Conservation (phyloP, 805 yeast genomes). For the Wickerhamomyces rabaulensis region DNA sequence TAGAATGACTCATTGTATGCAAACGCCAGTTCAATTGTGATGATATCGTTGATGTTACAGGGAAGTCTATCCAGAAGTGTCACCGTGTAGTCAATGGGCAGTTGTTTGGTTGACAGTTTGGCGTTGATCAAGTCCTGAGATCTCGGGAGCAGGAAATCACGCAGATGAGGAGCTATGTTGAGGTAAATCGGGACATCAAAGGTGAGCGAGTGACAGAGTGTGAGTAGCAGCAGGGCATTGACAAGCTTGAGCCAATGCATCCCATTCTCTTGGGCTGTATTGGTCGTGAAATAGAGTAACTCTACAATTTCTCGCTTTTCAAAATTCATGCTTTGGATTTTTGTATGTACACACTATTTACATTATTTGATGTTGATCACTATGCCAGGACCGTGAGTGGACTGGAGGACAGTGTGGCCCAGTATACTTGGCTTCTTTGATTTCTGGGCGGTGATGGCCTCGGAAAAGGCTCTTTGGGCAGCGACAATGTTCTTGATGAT, state of each 20-base stretch:
- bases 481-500: constrained; percentile 65
- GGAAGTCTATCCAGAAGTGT: neutral
- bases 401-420: constrained; percentile 62
- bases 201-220: neutral
- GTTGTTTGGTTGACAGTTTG: neutral
- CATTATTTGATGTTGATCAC: constrained; percentile 40
- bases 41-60: neutral
- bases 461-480: constrained; percentile 56
- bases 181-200: neutral
- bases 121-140: neutral
- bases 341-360: neutral
- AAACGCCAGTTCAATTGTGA: neutral
- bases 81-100: neutral
- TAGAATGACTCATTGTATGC: constrained; percentile 8
- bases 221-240: neutral
- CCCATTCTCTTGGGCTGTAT: neutral
- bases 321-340: no score
- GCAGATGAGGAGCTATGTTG: neutral
- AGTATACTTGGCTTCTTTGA: constrained; percentile 63
- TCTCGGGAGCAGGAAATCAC: neutral
- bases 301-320: neutral
- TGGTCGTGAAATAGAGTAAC: neutral
- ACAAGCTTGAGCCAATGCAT: neutral
- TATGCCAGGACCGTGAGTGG: constrained; percentile 78
- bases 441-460: constrained; percentile 48